These are phyloP conservation scores for Blakeslea trispora DNA, from an alignment of 371 early-diverging fungal species.

Conservation along the genomic window DNA sequence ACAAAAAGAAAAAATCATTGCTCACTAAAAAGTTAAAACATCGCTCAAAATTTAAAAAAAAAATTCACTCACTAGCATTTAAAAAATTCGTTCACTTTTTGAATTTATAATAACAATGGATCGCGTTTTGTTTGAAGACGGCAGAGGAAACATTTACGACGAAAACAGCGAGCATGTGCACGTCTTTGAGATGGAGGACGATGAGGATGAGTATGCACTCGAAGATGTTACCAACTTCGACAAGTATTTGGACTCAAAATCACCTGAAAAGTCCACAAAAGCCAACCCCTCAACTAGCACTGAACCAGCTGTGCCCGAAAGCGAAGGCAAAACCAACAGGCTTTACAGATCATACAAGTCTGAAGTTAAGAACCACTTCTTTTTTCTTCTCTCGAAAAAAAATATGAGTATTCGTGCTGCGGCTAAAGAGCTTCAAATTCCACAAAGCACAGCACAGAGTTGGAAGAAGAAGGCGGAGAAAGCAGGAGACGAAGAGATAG, in stretches of 20 bases:
- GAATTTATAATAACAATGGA: too few relatives aligned
- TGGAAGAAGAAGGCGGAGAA: conserved; percentile 14
- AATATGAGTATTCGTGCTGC: conserved; percentile 7
- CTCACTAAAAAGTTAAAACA: too few relatives aligned
- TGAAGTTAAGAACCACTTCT: background rate
- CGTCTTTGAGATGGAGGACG: background rate
- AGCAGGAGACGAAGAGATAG: conserved; percentile 1
- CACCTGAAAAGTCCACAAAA: conserved; percentile 6
- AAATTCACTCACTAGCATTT: too few relatives aligned
- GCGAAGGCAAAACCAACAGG: too few relatives aligned
- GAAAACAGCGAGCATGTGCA: background rate
- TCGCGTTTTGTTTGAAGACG: conserved; percentile 4
- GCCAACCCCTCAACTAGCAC: too few relatives aligned
- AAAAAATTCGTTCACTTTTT: background rate
- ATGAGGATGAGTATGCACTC: conserved; percentile 1
- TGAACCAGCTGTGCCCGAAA: too few relatives aligned
- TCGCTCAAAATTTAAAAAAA: too few relatives aligned
- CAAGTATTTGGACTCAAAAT: conserved; percentile 5
- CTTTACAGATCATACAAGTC: too few relatives aligned
- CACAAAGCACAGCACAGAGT: conserved; percentile 3
- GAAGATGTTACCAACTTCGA: conserved; percentile 8
- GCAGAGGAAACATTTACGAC: conserved; percentile 6
- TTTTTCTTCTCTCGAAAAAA: conserved; percentile 5
- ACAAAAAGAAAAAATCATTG: too few relatives aligned
- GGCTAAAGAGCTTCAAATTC: conserved; percentile 4